Evolutionary conservation across 768 basidiomycete species (phyloP), one percentile per base, ranked within the genome.

Genomic region (Clavaria fumosa): DNA sequence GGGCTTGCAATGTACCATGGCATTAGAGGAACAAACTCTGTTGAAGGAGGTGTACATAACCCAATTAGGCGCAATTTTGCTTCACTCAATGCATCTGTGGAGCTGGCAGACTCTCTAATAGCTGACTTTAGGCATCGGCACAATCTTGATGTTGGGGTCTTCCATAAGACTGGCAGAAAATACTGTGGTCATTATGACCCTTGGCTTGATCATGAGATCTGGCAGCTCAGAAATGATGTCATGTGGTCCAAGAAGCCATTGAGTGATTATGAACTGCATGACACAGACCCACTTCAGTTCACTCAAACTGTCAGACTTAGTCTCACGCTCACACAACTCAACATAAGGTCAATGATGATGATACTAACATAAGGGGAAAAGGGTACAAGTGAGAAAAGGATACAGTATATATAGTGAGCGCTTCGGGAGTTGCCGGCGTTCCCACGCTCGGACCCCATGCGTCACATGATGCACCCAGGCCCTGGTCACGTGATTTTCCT

Each of bases 31-130:
- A 52, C 50, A 35, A 53, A 47, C 19, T 47, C 48, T 30, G 40
- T 51, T 40, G 50, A 53, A 44, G 48, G 50, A 31, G 48, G 35
- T 9, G 40, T 46, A 33, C 51, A 52, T 43, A 47, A 40, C 33
- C 42, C 44, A 33, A 37, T 52, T 31, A 27, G 33, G 12, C 23
- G 15, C 2, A 47, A 41, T 23, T 53, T 53, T 53, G 46, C 34
- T 21, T 44, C 51, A 12, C 42, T 52, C 5, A 39, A 45, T 47
- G 50, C 48, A 7, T 47, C 48, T 20, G 37, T 36, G 20, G 41
- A 47, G 22, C 32, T 50, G 20, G 46, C 51, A 15, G 49, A 47
- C 43, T 23, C 26, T 4, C 22, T 47, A n/a, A 21, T 45, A n/a
- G 44, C 48, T 4, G 50, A 51, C 37, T 49, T 34, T 18, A 9